A percentile compares a stretch with the other conserved stretches of the same genome.
Conservation (phyloP, 176 grass and related monocot genomes). For the Elaeis guineensis region DNA sequence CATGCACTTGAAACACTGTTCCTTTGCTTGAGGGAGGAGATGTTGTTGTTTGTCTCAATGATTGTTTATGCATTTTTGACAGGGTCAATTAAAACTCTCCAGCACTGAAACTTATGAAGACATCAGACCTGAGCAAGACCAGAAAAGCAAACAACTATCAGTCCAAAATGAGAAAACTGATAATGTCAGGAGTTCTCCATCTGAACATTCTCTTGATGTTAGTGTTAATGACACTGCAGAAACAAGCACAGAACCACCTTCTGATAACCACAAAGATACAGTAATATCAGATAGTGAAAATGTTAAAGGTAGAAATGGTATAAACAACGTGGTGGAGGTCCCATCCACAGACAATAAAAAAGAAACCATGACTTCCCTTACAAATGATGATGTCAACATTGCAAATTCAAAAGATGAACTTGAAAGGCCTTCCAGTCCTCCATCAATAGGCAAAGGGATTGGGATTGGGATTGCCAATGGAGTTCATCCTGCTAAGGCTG, state of each 20-base stretch:
- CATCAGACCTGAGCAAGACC: slow-evolving; percentile 32
- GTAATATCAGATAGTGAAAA: slow-evolving; percentile 20
- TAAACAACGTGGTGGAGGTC: slow-evolving; percentile 24
- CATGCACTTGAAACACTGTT: neutral
- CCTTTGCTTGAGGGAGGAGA: too few relatives aligned
- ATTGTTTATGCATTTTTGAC: slow-evolving; percentile 8
- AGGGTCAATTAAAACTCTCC: slow-evolving; percentile 52
- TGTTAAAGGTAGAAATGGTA: slow-evolving; percentile 19
- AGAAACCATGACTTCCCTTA: slow-evolving; percentile 28
- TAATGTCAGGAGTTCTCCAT: slow-evolving; percentile 33
- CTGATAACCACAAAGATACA: slow-evolving; percentile 18
- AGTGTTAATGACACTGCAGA: slow-evolving; percentile 26
- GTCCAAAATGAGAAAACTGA: slow-evolving; percentile 44
- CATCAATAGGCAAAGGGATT: slow-evolving; percentile 23
- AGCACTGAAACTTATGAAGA: slow-evolving; percentile 24
- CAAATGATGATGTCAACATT: slow-evolving; percentile 23
- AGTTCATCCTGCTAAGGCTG: slow-evolving; percentile 36
- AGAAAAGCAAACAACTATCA: slow-evolving; percentile 37
- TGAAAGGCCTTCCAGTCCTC: slow-evolving; percentile 28
- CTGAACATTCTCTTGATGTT: slow-evolving; percentile 30
- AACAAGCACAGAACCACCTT: slow-evolving; percentile 27
- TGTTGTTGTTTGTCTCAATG: too few relatives aligned
- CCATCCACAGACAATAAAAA: slow-evolving; percentile 24
- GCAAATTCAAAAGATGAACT: slow-evolving; percentile 20
- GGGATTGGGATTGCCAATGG: slow-evolving; percentile 18